Evolutionary conservation across 257 asterid species (phyloP), one percentile per base, ranked within the genome.

Genomic region (Jacaranda copaia): DNA sequence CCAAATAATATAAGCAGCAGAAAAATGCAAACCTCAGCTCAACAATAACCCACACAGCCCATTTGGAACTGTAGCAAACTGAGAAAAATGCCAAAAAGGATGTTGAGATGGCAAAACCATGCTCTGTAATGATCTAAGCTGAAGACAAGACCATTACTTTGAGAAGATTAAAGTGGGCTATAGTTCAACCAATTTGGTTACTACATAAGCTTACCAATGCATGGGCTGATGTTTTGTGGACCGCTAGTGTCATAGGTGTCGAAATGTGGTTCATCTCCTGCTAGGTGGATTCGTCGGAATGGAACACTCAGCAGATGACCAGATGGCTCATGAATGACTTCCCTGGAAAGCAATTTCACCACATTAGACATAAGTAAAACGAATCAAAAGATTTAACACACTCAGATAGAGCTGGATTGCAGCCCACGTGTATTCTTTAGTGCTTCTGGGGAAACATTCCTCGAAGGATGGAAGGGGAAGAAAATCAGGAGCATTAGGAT

Each of bases 231-330:
- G 80, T 86, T 87, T 74, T 91, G 99, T 0, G 98, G 99, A 39
- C 99, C 99, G 51, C 99, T 95, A 73, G 98, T 95, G 87, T 95
- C 99, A 60, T 95, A 95, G 70, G 98, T 86, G 82, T 95, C 98
- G 19, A 95, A 95, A 88, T 93, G 98, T 3, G 97, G 85, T 55
- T 95, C 97, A 49, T 91, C 98, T 8, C 99, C 98, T 0, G 94
- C 70, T 12, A 95, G 87, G 77, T 89, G 97, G 85, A 95, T 78
- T 43, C 99, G 94, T 20, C 99, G 87, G 78, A 95, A 95, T 25
- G 99, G 99, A 73, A 95, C 92, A 63, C 84, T 85, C 83, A 95
- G 84, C 81, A 91, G 70, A 49, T 84, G 91, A 53, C 97, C 98
- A n/a, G 98, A 90, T 77, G 82, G 84, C 81, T 87, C 90, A 76